phyloP scores from a whole-genome alignment of 2,329 filamentous ascomycete genomes.

The Aspergillus quadricinctus region DNA sequence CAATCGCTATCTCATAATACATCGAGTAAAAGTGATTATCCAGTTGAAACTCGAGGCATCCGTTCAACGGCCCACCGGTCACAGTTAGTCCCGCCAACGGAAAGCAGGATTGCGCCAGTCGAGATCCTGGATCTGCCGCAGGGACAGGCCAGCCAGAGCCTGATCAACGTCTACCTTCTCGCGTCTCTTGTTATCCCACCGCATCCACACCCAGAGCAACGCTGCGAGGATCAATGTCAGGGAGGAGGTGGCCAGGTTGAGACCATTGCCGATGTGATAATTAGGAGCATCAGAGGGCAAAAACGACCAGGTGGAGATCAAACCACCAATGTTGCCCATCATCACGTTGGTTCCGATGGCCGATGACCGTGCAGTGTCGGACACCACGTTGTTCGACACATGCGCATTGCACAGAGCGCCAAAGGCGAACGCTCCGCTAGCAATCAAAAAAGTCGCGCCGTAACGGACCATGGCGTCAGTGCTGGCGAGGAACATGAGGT shows the following conservation, averaged over 20 bases:
- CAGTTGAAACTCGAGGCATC: not conserved
- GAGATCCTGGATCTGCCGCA: slow-evolving; percentile 54
- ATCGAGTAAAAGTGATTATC: not conserved
- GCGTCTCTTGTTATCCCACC: slow-evolving; percentile 56
- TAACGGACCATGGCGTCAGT: slow-evolving; percentile 54
- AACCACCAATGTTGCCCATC: slow-evolving; percentile 67
- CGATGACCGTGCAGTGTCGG: slow-evolving; percentile 63
- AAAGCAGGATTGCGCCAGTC: slow-evolving; percentile 66
- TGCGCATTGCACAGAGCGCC: slow-evolving; percentile 65
- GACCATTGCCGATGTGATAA: slow-evolving; percentile 66
- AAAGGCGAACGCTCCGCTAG: slow-evolving; percentile 59
- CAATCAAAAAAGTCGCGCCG: slow-evolving; percentile 66
- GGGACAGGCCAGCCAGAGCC: slow-evolving; percentile 52
- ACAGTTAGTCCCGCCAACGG: slow-evolving; percentile 48
- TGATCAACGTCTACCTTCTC: slow-evolving; percentile 52
- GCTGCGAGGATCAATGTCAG: slow-evolving; percentile 51
- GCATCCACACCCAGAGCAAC: slow-evolving; percentile 57
- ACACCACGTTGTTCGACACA: slow-evolving; percentile 65
- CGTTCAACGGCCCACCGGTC: too few species aligned
- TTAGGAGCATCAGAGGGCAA: slow-evolving; percentile 60
- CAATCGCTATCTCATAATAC: not conserved
- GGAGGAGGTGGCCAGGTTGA: slow-evolving; percentile 63
- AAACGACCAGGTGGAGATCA: slow-evolving; percentile 64
- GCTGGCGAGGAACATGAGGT: slow-evolving; percentile 65
- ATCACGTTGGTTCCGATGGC: slow-evolving; percentile 67